A percentile compares a stretch with the other conserved stretches of the same genome.
Conservation (phyloP, 176 grass and related monocot genomes). For the Secale cereale region DNA sequence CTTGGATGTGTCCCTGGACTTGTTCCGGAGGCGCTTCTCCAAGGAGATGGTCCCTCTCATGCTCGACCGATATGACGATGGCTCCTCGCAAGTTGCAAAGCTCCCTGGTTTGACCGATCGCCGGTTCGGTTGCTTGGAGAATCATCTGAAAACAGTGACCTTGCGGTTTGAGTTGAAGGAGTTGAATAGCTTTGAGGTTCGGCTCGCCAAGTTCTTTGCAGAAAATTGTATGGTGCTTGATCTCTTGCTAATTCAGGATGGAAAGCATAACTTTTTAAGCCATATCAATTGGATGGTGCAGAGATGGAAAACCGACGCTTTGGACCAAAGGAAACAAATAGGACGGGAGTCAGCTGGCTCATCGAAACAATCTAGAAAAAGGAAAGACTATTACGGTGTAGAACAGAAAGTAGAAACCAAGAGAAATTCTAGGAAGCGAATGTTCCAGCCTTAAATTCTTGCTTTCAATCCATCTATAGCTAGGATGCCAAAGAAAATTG, state of each 20-base stretch:
- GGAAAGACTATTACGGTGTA: not conserved
- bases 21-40: not conserved
- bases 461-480: no score
- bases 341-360: not conserved
- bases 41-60: not conserved
- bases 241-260: not conserved
- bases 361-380: not conserved
- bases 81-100: not conserved
- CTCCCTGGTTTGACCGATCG: not conserved
- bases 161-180: not conserved
- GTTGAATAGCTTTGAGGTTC: not conserved
- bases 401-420: not conserved
- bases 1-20: not conserved
- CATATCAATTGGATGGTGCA: not conserved
- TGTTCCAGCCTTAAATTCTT: no score
- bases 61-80: not conserved
- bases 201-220: not conserved
- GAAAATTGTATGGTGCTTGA: not conserved
- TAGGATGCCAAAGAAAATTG: no score
- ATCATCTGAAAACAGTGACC: not conserved
- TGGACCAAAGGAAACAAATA: not conserved
- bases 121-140: not conserved
- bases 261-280: not conserved
- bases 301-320: not conserved
- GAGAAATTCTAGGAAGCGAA: no score